phyloP scores from a whole-genome alignment of 768 basidiomycete species.

The Infundibulicybe gibba region DNA sequence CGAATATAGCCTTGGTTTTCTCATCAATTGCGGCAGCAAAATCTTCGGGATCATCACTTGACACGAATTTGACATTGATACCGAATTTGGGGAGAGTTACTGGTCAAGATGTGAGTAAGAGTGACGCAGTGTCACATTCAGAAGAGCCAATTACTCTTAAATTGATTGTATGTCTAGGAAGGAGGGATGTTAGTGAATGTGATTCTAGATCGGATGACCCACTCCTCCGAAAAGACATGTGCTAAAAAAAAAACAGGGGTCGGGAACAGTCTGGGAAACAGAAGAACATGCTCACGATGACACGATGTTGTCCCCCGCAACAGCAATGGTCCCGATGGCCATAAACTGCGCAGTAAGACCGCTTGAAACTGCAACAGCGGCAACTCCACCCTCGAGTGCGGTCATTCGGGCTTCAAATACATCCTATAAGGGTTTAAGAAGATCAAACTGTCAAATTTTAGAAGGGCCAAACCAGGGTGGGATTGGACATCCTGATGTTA shows the following conservation, averaged over 20 bases:
- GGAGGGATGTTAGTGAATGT: not conserved
- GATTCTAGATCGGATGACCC: slow-evolving; percentile 12
- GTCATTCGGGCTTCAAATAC: slow-evolving; percentile 66
- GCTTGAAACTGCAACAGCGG: slow-evolving; percentile 54
- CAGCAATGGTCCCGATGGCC: slow-evolving; percentile 48
- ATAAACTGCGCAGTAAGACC: slow-evolving; percentile 65
- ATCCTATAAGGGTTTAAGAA: slow-evolving; percentile 20
- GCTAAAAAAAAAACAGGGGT: slow-evolving; percentile 17
- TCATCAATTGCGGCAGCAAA: slow-evolving; percentile 48
- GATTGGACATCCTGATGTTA: slow-evolving; percentile 37
- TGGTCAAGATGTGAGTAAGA: no score
- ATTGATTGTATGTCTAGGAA: slow-evolving; percentile 57
- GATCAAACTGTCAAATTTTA: not conserved
- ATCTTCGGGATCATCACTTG: slow-evolving; percentile 37
- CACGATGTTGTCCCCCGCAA: slow-evolving; percentile 62
- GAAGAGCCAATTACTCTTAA: slow-evolving; percentile 41
- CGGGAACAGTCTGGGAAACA: no score
- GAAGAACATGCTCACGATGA: slow-evolving; percentile 36
- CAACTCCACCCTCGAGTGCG: slow-evolving; percentile 58
- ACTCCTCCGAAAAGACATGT: slow-evolving; percentile 61
- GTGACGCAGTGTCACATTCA: no score
- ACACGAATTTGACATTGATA: slow-evolving; percentile 53
- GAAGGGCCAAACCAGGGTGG: slow-evolving; percentile 32
- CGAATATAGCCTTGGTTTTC: slow-evolving; percentile 51
- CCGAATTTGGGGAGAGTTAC: slow-evolving; percentile 32